Evolutionary conservation across 352 stramenopile genomes (phyloP), one percentile per base, ranked within the genome.

Genomic region (Pythium rishiriense): DNA sequence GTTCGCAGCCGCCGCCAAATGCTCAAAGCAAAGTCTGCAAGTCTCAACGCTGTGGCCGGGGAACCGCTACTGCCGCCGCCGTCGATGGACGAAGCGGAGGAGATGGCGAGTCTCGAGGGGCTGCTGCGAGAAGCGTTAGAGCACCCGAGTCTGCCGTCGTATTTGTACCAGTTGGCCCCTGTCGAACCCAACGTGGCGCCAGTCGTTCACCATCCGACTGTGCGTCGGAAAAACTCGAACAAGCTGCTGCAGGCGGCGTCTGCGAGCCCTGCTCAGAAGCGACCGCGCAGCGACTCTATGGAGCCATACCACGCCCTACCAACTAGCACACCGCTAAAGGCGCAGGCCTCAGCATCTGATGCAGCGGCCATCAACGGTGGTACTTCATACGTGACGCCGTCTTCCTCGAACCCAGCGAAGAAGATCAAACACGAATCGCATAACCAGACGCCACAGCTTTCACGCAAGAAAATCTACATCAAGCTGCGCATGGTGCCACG

Each of bases 401-500:
- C 51, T 0, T n/a, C 61, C 6, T 12, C 21, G 9, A 56, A 60
- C n/a, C 42, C 31, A 2, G 10, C 58, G 4, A 72, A 64, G 62
- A 69, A 69, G 22, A n/a, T 2, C 26, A 69, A 69, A 24, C 29
- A 50, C 22, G 45, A 61, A 2, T 25, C 21, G 14, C 31, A 28
- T 19, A 60, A 22, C 26, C 73, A 86, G 48, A 89, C 82, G 10
- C 78, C 80, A 4, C 76, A 78, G 29, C 78, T 79, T n/a, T 73
- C 71, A 2, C 70, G 71, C 35, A 90, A 91, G 68, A 93, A 93
- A 53, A 78, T 90, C 48, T 87, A 85, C 56, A 88, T 93, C 66
- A 93, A 91, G 66, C 85, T 94, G 61, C 85, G 85, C 26, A 89
- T 94, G 68, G 81, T 91, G 41, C 85, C 85, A 14, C 75, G 70